Conservation (phyloP, 106 monocot species). For the Dactylorhiza incarnata region DNA sequence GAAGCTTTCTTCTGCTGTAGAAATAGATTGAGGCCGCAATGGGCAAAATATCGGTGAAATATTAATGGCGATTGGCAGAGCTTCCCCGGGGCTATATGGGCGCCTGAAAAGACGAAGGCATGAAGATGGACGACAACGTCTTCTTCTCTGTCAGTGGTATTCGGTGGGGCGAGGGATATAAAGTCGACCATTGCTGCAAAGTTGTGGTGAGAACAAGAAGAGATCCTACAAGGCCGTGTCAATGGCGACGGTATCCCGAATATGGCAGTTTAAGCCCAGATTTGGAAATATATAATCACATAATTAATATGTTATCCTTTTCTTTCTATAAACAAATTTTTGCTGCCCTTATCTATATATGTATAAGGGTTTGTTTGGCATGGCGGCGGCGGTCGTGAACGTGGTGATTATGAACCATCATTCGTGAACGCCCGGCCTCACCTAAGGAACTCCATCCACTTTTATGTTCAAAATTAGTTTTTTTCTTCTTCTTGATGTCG, state of each 20-base stretch:
- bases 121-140: conserved; percentile 22
- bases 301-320: too few relatives aligned
- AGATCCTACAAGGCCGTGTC: background rate
- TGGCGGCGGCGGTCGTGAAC: too few relatives aligned
- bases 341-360: too few relatives aligned
- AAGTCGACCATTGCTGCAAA: conserved; percentile 42
- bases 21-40: too few relatives aligned
- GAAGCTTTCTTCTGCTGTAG: conserved; percentile 6
- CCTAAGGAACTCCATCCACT: too few relatives aligned
- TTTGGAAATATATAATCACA: too few relatives aligned
- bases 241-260: background rate
- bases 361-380: too few relatives aligned
- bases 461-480: too few relatives aligned
- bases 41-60: fast-evolving
- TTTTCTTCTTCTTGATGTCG: too few relatives aligned
- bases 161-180: conserved; percentile 1
- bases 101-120: conserved; percentile 43
- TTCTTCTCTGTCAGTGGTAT: background rate
- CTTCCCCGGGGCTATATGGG: conserved; percentile 29
- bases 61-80: fast-evolving
- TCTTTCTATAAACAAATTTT: too few relatives aligned
- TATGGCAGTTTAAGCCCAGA: conserved; percentile 15
- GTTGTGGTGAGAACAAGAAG: background rate
- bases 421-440: too few relatives aligned
- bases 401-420: too few relatives aligned